These are phyloP conservation scores for Amanita jacksonii DNA, from an alignment of 768 basidiomycete genomes.

Conservation along the genomic window DNA sequence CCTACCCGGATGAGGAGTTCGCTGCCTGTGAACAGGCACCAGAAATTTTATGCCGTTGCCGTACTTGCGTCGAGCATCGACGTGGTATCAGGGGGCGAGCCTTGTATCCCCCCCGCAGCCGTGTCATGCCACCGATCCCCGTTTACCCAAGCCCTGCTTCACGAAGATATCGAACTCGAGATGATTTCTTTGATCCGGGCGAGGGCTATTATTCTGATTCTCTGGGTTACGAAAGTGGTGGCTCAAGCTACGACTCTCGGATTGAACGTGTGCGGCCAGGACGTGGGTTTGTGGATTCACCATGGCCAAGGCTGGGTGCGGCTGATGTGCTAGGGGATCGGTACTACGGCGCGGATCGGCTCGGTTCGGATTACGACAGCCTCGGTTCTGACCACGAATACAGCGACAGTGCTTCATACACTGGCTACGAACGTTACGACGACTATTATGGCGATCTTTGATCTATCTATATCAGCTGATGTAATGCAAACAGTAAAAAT, in stretches of 20 bases:
- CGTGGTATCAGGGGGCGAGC: not conserved
- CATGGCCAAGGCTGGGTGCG: not conserved
- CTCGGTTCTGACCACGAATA: constrained; percentile 58
- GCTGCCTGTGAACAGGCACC: not conserved
- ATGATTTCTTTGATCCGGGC: not conserved
- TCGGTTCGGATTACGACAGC: constrained; percentile 26
- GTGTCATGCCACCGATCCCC: not conserved
- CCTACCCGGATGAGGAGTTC: not conserved
- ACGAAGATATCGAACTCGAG: not conserved
- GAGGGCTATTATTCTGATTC: not conserved
- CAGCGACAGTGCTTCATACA: constrained; percentile 45
- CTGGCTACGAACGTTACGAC: not conserved
- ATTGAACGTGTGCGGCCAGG: no score
- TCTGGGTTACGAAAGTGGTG: not conserved
- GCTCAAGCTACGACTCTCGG: not conserved
- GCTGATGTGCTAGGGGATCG: not conserved
- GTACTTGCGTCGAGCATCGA: constrained; percentile 3
- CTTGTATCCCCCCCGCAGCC: not conserved
- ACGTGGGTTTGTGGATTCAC: not conserved
- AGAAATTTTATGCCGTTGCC: not conserved
- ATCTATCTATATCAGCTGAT: no score
- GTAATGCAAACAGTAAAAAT: no score
- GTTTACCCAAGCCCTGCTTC: not conserved
- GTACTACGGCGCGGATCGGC: not conserved
- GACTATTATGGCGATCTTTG: constrained; percentile 42